Conservation (phyloP, 202 grass and related monocot genomes). For the Sporobolus alterniflorus region DNA sequence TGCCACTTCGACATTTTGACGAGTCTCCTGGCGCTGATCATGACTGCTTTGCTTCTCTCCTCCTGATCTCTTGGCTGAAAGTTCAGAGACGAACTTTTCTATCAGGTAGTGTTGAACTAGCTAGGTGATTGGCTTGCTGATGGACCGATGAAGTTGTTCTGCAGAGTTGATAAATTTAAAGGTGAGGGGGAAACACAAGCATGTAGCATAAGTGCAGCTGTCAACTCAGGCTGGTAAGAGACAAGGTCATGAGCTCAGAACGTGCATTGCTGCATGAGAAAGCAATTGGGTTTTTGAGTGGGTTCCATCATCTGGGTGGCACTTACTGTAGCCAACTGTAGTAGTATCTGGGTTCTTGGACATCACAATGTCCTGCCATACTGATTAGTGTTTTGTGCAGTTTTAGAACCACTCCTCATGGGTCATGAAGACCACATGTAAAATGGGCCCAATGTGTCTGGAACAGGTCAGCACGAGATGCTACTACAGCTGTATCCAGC, state of each 20-base stretch:
- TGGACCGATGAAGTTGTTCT: not conserved
- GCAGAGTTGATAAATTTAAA: slow-evolving; percentile 16
- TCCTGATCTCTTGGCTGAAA: not conserved
- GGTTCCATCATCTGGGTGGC: not conserved
- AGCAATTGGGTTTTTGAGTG: not conserved
- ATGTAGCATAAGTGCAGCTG: not conserved
- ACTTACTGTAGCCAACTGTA: not conserved
- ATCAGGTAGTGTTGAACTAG: not conserved
- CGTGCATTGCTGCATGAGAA: not conserved
- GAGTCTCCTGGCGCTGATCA: slow-evolving; percentile 67
- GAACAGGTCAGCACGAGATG: not conserved
- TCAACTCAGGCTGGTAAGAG: not conserved
- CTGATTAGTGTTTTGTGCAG: slow-evolving; percentile 5
- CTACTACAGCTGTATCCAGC: not conserved
- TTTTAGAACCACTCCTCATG: not conserved
- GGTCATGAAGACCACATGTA: not conserved
- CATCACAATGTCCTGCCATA: not conserved
- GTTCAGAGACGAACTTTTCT: not conserved
- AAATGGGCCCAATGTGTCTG: not conserved
- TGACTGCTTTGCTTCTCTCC: slow-evolving; percentile 19
- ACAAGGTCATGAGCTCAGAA: slow-evolving; percentile 31
- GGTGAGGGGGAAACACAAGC: not conserved
- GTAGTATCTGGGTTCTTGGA: not conserved
- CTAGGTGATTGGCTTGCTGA: not conserved
- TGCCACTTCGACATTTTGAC: slow-evolving; percentile 63